Percentiles rank a stretch among this genome's conserved stretches.
Evolutionary conservation across 2,329 filamentous ascomycete species (phyloP).

Genomic region (Pseudopyrenochaeta lycopersici): DNA sequence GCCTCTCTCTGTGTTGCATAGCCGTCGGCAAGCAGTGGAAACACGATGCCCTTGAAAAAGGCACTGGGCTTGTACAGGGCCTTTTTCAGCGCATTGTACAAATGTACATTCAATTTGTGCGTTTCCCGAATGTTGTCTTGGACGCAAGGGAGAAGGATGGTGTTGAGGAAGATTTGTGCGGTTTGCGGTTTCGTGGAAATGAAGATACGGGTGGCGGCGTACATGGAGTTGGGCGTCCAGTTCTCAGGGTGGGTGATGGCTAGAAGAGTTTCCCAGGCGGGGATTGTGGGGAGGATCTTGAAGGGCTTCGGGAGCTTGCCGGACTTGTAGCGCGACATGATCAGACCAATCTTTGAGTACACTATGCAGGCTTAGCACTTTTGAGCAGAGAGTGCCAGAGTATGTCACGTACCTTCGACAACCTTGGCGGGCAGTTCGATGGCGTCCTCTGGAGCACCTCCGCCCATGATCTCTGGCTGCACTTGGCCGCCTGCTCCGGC

Average conservation of each 20-base stretch:
- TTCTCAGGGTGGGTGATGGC: slow-evolving; percentile 81
- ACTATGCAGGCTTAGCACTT: slow-evolving; percentile 57
- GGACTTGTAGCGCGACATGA: slow-evolving; percentile 91
- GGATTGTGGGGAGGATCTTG: slow-evolving; percentile 92
- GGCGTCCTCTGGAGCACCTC: slow-evolving; percentile 75
- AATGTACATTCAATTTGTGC: slow-evolving; percentile 93
- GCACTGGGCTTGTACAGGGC: slow-evolving; percentile 91
- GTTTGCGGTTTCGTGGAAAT: slow-evolving; percentile 82
- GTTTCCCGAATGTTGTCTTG: slow-evolving; percentile 92
- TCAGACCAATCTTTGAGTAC: slow-evolving; percentile 89
- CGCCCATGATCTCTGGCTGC: slow-evolving; percentile 58
- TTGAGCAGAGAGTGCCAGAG: neutral
- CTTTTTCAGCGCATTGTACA: slow-evolving; percentile 95
- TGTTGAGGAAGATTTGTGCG: slow-evolving; percentile 85
- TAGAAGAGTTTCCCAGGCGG: slow-evolving; percentile 90
- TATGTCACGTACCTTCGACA: slow-evolving; percentile 65
- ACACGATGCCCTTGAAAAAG: slow-evolving; percentile 96
- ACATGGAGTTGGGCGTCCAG: slow-evolving; percentile 83
- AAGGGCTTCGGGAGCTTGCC: slow-evolving; percentile 98
- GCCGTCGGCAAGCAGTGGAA: slow-evolving; percentile 83
- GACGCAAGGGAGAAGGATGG: slow-evolving; percentile 87
- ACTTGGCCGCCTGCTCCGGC: slow-evolving; percentile 65
- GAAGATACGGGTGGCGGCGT: slow-evolving; percentile 91
- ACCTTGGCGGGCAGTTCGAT: slow-evolving; percentile 90
- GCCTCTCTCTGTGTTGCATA: slow-evolving; percentile 94